phyloP scores from a whole-genome alignment of 2,329 filamentous ascomycete genomes.

The Phialemonium atrogriseum region DNA sequence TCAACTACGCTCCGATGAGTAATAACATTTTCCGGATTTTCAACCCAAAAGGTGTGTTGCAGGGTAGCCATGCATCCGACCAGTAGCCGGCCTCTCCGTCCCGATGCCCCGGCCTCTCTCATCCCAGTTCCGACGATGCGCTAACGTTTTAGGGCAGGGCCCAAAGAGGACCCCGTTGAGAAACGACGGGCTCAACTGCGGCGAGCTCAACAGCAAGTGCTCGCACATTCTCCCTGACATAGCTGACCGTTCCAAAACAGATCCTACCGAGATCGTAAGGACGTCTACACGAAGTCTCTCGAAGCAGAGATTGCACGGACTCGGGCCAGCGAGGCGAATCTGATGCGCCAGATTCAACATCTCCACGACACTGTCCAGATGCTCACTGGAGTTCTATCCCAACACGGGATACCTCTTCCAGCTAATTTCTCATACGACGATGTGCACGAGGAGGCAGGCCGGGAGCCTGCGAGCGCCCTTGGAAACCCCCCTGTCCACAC shows the following conservation, averaged over 20 bases:
- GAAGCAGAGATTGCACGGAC: constrained; percentile 15
- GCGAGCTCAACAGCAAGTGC: constrained; percentile 18
- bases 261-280: constrained; percentile 21
- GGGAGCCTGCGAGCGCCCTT: not conserved
- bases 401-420: too few relatives aligned
- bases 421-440: too few relatives aligned
- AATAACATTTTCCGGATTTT: constrained; percentile 23
- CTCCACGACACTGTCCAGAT: constrained; percentile 10
- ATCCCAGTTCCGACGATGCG: not conserved
- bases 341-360: constrained; percentile 11
- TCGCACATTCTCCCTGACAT: not conserved
- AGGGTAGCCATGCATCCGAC: not conserved
- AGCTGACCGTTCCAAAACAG: constrained; percentile 6
- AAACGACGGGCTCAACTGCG: constrained; percentile 19
- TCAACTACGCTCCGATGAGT: constrained; percentile 12
- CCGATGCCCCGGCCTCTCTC: too few relatives aligned
- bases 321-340: constrained; percentile 12
- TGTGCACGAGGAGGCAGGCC: constrained; percentile 2
- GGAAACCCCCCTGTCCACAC: not conserved
- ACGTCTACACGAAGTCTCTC: constrained; percentile 18
- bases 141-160: constrained; percentile 7
- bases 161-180: constrained; percentile 15
- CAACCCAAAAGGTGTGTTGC: constrained; percentile 22
- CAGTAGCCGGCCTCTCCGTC: not conserved
- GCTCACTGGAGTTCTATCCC: constrained; percentile 8